Base-by-base conservation (phyloP, 2,329 filamentous ascomycete species). In the Fusarium nodosum region DNA sequence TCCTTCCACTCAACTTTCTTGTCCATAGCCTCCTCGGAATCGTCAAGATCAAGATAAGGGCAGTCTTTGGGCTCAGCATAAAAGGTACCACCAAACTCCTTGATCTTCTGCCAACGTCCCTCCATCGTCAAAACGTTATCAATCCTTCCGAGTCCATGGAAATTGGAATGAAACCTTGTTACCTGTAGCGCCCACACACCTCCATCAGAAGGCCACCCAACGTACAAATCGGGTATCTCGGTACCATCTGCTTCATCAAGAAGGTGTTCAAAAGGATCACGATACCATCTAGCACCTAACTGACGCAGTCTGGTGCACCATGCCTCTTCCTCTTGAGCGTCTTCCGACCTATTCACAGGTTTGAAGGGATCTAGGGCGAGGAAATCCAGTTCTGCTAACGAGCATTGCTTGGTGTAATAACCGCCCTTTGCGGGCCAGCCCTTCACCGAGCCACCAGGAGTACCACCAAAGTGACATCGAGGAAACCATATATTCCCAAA, bases 391-490 rank as follows among this genome's bases (percentile, higher is more conserved):
- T 58, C 56, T 33, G 39, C 48, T 3, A 45, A 12, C 2, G 56
- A 46, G 18, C 47, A 58, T 20, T 20, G 9, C n/a, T 26, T 3
- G 5, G 4, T 8, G 18, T 54, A 58, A 18, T 20, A 58, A 8
- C 56, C 48, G 2, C 56, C 56, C 5, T 45, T 58, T 1, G 56
- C 16, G 5, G 56, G 56, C 48, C 56, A 58, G 7, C 55, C 55
- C 12, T 6, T 39, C 20, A 20, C 18, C 6, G 20, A 4, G 18
- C n/a, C 36, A 4, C 36, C 36, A 20, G n/a, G n/a, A 20, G n/a
- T 3, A n/a, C 3, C n/a, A 39, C 12, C 11, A 12, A 39, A 39
- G 3, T 20, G 1, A 3, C 11, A 20, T 13, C 36, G n/a, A 39
- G 36, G 36, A n/a, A 39, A 39, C 12, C 20, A 7, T 8, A 7